Percentiles rank a stretch among this genome's conserved stretches.
phyloP scores from a whole-genome alignment of 176 grass and related monocot species.

The Carex parvula region DNA sequence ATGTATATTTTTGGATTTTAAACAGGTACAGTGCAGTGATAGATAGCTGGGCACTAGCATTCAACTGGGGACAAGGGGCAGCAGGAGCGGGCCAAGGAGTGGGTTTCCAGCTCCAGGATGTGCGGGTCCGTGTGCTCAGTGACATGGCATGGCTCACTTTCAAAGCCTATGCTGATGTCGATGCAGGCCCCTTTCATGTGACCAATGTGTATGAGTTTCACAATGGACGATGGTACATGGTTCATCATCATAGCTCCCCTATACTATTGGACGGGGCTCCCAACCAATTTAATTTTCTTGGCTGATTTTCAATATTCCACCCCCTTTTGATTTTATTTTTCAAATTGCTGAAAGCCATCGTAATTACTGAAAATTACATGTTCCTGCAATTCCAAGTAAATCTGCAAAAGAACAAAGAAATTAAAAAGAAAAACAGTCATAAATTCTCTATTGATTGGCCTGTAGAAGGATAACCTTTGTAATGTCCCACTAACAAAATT shows the following conservation, averaged over 20 bases:
- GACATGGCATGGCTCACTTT: conserved; percentile 82
- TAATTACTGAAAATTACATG: conserved; percentile 5
- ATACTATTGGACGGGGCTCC: conserved; percentile 44
- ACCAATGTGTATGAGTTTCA: conserved; percentile 79
- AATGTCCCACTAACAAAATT: conserved; percentile 13
- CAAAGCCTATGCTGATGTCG: conserved; percentile 52
- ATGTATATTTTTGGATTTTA: conserved; percentile 4
- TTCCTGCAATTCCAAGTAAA: not conserved
- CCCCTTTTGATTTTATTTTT: not conserved
- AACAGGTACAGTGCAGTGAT: conserved; percentile 73
- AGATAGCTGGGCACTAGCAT: conserved; percentile 64
- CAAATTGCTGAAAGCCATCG: not conserved
- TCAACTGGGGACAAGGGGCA: conserved; percentile 92
- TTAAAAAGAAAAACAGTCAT: not conserved
- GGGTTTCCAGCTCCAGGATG: conserved; percentile 62
- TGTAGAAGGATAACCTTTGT: not conserved
- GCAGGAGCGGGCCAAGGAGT: conserved; percentile 67
- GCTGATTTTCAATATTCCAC: conserved; percentile 36
- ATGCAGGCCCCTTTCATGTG: conserved; percentile 52
- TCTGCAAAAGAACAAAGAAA: not conserved
- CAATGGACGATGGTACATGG: conserved; percentile 70
- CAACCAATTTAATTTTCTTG: conserved; percentile 50
- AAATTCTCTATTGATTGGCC: not conserved
- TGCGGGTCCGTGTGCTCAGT: conserved; percentile 58
- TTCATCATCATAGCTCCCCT: conserved; percentile 76